Conservation (phyloP, 495 filamentous ascomycete species). For the Penicillium riverlandense region DNA sequence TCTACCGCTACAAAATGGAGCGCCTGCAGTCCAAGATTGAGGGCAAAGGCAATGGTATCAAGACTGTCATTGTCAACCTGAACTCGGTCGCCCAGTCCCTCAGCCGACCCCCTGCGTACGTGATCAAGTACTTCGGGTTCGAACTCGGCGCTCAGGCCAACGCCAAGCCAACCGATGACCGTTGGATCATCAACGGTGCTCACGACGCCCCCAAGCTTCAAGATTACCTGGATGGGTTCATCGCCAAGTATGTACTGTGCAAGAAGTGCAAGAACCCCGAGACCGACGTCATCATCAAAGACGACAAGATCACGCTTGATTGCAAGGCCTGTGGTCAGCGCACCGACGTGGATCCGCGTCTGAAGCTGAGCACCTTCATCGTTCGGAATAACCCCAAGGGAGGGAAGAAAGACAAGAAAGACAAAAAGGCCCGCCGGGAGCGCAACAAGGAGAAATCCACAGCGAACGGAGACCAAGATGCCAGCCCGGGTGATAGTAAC, state of each 20-base stretch:
- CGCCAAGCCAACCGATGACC: slow-evolving; percentile 91
- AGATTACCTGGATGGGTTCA: slow-evolving; percentile 97
- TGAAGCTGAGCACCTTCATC: slow-evolving; percentile 96
- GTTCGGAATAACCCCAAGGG: slow-evolving; percentile 90
- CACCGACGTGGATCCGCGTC: slow-evolving; percentile 79
- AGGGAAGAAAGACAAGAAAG: slow-evolving; percentile 91
- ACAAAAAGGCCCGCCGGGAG: slow-evolving; percentile 72
- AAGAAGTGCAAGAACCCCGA: slow-evolving; percentile 99
- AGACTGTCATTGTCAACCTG: slow-evolving; percentile 93
- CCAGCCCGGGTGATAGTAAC: slow-evolving; percentile 67
- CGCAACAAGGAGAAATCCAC: slow-evolving; percentile 61
- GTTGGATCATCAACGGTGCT: slow-evolving; percentile 99
- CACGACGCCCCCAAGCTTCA: slow-evolving; percentile 94
- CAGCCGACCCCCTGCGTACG: slow-evolving; percentile 83
- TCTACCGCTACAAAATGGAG: slow-evolving; percentile 99
- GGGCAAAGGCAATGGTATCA: slow-evolving; percentile 96
- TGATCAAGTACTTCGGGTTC: slow-evolving; percentile 99
- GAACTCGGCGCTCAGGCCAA: slow-evolving; percentile 98
- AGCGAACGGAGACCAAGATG: slow-evolving; percentile 60
- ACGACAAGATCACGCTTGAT: slow-evolving; percentile 82
- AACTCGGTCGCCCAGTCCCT: slow-evolving; percentile 90
- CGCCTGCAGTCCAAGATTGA: slow-evolving; percentile 97
- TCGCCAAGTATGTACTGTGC: slow-evolving; percentile 96
- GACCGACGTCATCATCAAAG: slow-evolving; percentile 90
- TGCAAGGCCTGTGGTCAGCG: slow-evolving; percentile 98